phyloP scores from a whole-genome alignment of 305 asterid species.

The Solanum chacoense region DNA sequence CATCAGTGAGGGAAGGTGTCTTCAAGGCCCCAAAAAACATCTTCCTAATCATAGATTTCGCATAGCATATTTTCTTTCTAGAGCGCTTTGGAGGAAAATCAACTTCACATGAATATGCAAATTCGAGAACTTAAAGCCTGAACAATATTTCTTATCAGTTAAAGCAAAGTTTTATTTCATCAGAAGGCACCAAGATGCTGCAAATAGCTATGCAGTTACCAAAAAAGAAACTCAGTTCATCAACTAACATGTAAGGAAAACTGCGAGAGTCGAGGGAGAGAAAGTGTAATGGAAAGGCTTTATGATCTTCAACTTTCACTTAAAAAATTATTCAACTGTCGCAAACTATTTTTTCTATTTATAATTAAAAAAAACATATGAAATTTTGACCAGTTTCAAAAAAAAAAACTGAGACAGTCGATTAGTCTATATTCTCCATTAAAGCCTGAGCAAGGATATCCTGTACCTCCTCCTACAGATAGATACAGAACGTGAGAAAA shows the following conservation, averaged over 20 bases:
- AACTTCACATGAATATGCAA: background rate
- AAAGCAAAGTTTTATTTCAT: background rate
- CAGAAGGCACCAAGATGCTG: background rate
- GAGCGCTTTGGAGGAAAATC: background rate
- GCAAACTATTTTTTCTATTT: background rate
- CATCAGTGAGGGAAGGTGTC: conserved; percentile 7
- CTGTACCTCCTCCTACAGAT: background rate
- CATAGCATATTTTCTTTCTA: background rate
- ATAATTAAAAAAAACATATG: background rate
- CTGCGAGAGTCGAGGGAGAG: background rate
- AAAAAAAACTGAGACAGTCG: background rate
- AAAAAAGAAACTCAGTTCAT: background rate
- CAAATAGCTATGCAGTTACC: background rate
- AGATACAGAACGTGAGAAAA: background rate
- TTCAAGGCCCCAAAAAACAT: background rate
- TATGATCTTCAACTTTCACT: background rate
- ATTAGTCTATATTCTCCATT: background rate
- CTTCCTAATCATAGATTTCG: background rate
- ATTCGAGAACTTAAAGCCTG: background rate
- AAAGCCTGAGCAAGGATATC: background rate
- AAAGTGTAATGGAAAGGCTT: background rate
- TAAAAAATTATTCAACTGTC: background rate
- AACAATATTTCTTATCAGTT: background rate
- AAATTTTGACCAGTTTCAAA: background rate
- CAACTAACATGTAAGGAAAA: background rate